Percentiles rank a stretch among this genome's conserved stretches.
These are phyloP conservation scores for Phytophthora syringae DNA, from an alignment of 352 stramenopile species.

Conservation along the genomic window DNA sequence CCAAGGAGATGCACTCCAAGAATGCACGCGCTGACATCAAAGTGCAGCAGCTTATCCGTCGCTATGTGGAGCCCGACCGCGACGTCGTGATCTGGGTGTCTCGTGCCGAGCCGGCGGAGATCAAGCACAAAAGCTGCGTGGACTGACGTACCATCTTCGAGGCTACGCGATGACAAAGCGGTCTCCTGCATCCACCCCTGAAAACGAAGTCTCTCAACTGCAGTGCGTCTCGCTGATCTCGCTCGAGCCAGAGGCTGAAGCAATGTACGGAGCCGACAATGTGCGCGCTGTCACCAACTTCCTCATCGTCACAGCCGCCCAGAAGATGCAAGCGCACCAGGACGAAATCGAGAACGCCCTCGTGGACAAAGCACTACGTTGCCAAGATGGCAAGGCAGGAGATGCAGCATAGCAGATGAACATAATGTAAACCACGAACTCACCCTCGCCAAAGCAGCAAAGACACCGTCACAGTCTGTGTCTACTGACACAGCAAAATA, in stretches of 20 bases:
- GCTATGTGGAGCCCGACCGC: conserved; percentile 12
- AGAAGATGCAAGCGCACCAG: conserved; percentile 43
- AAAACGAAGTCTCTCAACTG: conserved; percentile 29
- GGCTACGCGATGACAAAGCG: conserved; percentile 11
- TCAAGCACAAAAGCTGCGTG: conserved; percentile 13
- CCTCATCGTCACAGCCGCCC: conserved; percentile 33
- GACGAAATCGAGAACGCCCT: conserved; percentile 40
- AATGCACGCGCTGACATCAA: conserved; percentile 12
- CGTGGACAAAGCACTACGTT: conserved; percentile 24
- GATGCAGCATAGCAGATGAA: background rate
- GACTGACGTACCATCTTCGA: conserved; percentile 11
- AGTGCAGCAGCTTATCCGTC: conserved; percentile 16
- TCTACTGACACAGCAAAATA: no score
- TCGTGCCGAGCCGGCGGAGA: background rate
- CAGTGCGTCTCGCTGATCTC: conserved; percentile 41
- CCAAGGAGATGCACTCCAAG: conserved; percentile 15
- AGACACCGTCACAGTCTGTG: no score
- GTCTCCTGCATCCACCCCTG: conserved; percentile 15
- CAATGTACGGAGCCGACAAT: conserved; percentile 29
- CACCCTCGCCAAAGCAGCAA: no score
- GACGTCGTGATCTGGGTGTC: conserved; percentile 17
- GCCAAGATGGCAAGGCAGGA: background rate
- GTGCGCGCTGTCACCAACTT: conserved; percentile 44
- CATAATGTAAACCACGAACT: background rate
- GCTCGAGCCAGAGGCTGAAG: conserved; percentile 30